Conservation (phyloP, 148 eudicot genomes). For the Arbutus unedo region DNA sequence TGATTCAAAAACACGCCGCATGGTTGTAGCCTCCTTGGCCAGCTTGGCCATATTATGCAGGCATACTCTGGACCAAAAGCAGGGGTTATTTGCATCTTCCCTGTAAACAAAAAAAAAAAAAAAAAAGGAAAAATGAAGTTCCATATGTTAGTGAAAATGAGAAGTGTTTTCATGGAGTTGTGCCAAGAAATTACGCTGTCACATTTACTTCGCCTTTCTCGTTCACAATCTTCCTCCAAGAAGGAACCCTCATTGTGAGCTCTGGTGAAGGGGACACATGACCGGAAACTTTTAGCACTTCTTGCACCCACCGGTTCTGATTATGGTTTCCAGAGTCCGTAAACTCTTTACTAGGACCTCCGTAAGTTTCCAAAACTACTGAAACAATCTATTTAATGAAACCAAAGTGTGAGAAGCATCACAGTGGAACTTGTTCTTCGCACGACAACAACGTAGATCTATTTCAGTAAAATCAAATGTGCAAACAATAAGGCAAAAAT, state of each 20-base stretch:
- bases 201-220: constrained; percentile 71
- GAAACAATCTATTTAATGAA: constrained; percentile 60
- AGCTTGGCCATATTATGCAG: constrained; percentile 30
- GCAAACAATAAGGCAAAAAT: constrained; percentile 3
- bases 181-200: constrained; percentile 47
- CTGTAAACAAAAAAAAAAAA: neutral
- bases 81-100: constrained; percentile 32
- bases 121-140: neutral
- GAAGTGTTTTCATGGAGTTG: neutral
- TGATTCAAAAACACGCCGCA: constrained; percentile 84
- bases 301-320: constrained; percentile 53
- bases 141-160: neutral
- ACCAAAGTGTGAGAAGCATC: neutral
- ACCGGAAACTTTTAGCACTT: constrained; percentile 55
- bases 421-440: neutral
- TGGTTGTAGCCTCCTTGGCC: constrained; percentile 46
- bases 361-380: constrained; percentile 80
- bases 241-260: constrained; percentile 44
- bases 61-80: constrained; percentile 96
- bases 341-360: constrained; percentile 37
- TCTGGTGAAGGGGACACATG: constrained; percentile 46
- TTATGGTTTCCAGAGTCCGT: constrained; percentile 22
- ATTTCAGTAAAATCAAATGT: neutral
- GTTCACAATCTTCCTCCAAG: constrained; percentile 72
- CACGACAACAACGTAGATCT: neutral